Conservation (phyloP, 192 early-diverging fungal species). For the Coemansia sp. region DNA sequence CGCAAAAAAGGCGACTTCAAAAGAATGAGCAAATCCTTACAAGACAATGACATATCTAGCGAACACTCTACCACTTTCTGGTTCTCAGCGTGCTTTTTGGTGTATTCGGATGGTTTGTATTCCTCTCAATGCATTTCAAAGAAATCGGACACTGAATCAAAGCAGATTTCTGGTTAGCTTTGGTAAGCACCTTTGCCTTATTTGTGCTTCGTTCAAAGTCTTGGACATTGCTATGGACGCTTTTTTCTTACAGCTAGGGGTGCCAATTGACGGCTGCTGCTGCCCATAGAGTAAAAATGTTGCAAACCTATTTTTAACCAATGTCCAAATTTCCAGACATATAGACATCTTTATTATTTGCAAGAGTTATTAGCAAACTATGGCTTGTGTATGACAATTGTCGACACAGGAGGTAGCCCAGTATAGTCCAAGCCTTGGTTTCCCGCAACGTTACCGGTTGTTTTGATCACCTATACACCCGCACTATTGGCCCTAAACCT, state of each 20-base stretch:
- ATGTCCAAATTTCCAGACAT: background rate
- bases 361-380: background rate
- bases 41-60: background rate
- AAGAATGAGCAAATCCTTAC: background rate
- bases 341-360: background rate
- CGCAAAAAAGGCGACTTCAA: background rate
- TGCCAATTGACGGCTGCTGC: background rate
- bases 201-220: background rate
- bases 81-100: background rate
- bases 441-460: slow-evolving; percentile 74
- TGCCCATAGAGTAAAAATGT: background rate
- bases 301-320: background rate
- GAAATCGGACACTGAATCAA: background rate
- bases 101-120: background rate
- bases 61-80: background rate
- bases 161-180: background rate
- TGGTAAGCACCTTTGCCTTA: background rate
- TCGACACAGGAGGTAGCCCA: slow-evolving; percentile 56
- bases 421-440: slow-evolving; percentile 66
- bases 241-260: background rate
- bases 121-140: background rate
- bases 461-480: slow-evolving; percentile 73
- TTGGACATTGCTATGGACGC: background rate
- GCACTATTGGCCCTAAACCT: slow-evolving; percentile 79
- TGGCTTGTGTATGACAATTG: background rate